Percentiles rank a stretch among this genome's conserved stretches.
Conservation (phyloP, 2,329 filamentous ascomycete genomes). For the Penicillium sp. region DNA sequence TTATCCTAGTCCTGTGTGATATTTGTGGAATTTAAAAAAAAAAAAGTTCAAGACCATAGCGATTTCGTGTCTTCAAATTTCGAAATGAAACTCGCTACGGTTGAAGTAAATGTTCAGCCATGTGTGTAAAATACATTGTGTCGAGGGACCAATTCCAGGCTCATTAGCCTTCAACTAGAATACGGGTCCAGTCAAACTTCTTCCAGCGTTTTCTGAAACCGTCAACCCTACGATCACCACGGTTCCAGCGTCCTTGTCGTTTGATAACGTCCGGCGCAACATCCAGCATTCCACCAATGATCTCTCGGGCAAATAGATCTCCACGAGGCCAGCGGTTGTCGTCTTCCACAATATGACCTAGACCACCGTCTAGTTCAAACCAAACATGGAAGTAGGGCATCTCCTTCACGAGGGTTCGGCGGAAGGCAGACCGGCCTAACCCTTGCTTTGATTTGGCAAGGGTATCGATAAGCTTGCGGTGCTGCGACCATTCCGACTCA, state of each 20-base stretch:
- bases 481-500: conserved; percentile 94
- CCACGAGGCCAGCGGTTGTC: conserved; percentile 80
- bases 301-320: conserved; percentile 88
- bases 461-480: conserved; percentile 92
- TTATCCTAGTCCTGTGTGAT: not conserved
- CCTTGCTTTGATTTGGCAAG: conserved; percentile 58
- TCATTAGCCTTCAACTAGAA: conserved; percentile 53
- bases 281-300: conserved; percentile 90
- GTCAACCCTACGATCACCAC: conserved; percentile 66
- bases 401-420: conserved; percentile 81
- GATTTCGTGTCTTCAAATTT: not conserved
- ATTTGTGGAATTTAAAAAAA: not conserved
- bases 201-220: conserved; percentile 82
- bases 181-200: conserved; percentile 85
- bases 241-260: conserved; percentile 82
- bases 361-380: conserved; percentile 87
- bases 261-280: conserved; percentile 79
- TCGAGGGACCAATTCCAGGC: not conserved
- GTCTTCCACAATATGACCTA: conserved; percentile 92
- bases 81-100: not conserved
- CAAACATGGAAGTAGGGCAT: conserved; percentile 99
- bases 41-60: not conserved
- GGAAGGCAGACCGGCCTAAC: conserved; percentile 77
- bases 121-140: not conserved
- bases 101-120: not conserved